These are phyloP conservation scores for Debaryomyces sp. DNA, from an alignment of 1,139 yeast species.

Conservation along the genomic window DNA sequence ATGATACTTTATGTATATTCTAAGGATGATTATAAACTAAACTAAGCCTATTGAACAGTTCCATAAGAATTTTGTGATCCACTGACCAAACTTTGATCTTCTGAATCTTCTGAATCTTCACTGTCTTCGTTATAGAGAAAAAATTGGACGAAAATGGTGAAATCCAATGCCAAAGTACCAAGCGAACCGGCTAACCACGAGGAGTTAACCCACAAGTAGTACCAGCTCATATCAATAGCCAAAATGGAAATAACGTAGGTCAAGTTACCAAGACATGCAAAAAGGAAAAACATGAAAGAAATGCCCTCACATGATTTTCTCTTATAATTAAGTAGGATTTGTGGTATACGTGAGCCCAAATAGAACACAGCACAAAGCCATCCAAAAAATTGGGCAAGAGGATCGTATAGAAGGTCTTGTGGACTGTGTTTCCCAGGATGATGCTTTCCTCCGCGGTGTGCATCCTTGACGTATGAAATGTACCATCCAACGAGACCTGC, in stretches of 20 bases:
- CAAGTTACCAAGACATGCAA: slow-evolving; percentile 90
- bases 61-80: slow-evolving; percentile 7
- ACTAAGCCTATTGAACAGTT: slow-evolving; percentile 3
- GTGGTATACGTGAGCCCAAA: slow-evolving; percentile 88
- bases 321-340: slow-evolving; percentile 76
- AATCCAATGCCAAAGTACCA: slow-evolving; percentile 85
- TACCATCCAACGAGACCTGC: slow-evolving; percentile 91
- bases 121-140: slow-evolving; percentile 64
- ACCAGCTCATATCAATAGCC: slow-evolving; percentile 68
- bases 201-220: slow-evolving; percentile 76
- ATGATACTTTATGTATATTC: neutral
- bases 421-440: slow-evolving; percentile 27
- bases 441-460: slow-evolving; percentile 23
- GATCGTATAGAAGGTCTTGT: slow-evolving; percentile 56
- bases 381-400: slow-evolving; percentile 85
- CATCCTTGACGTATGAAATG: slow-evolving; percentile 53
- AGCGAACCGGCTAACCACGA: slow-evolving; percentile 93
- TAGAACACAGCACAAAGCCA: slow-evolving; percentile 88
- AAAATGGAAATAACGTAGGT: slow-evolving; percentile 86
- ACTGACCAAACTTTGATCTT: slow-evolving; percentile 6
- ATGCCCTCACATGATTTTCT: slow-evolving; percentile 93
- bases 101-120: slow-evolving; percentile 11
- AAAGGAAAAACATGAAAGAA: slow-evolving; percentile 84
- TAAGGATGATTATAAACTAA: neutral
- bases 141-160: slow-evolving; percentile 83